phyloP scores from a whole-genome alignment of 768 basidiomycete species.

The Galerina sulciceps region DNA sequence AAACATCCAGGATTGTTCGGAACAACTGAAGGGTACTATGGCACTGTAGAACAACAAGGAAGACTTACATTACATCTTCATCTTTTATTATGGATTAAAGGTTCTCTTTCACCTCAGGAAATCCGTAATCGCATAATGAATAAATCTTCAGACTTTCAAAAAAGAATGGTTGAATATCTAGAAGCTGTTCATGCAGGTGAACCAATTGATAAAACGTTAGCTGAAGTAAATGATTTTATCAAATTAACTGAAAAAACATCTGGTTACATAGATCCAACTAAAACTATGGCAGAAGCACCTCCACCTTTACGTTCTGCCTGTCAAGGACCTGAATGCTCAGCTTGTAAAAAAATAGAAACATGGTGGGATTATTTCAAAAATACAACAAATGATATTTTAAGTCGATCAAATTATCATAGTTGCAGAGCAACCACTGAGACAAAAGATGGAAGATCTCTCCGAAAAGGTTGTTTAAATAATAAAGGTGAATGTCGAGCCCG shows the following conservation, averaged over 20 bases:
- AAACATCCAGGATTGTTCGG: too few species aligned
- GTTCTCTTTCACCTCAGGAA: too few species aligned
- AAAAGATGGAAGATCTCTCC: background rate
- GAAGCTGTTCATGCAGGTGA: conserved; percentile 35
- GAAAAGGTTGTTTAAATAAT: conserved; percentile 31
- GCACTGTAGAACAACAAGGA: too few species aligned
- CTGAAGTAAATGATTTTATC: conserved; percentile 18
- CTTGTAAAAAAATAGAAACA: too few species aligned
- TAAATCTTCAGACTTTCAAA: too few species aligned
- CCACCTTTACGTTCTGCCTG: conserved; percentile 19
- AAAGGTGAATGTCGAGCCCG: conserved; percentile 33
- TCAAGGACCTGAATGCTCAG: background rate
- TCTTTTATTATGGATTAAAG: too few species aligned
- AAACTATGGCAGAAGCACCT: background rate
- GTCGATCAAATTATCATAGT: conserved; percentile 31
- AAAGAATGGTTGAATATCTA: conserved; percentile 34
- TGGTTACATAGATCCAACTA: background rate
- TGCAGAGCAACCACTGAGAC: conserved; percentile 12
- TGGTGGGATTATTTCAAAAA: conserved; percentile 24
- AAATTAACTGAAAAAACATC: too few species aligned
- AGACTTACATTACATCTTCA: too few species aligned
- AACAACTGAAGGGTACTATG: too few species aligned
- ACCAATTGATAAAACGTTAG: conserved; percentile 26
- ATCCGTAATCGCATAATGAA: too few species aligned
- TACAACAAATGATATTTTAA: conserved; percentile 32